These are phyloP conservation scores for Picea abies DNA, from an alignment of 83 land plant genomes.

Conservation along the genomic window DNA sequence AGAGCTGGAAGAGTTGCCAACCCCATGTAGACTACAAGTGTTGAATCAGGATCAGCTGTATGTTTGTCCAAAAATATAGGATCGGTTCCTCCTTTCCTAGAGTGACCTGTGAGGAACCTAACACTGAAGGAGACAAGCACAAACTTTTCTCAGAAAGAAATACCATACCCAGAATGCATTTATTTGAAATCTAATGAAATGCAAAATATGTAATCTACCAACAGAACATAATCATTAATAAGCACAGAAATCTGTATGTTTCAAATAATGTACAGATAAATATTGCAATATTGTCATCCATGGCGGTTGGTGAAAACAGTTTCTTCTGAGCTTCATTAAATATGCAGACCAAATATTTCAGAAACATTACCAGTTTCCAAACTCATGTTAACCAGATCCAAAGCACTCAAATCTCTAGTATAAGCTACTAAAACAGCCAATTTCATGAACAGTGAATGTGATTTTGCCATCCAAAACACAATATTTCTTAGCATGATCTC, in stretches of 20 bases:
- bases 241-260: neutral
- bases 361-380: neutral
- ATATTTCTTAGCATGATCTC: neutral
- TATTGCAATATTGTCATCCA: neutral
- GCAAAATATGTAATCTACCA: neutral
- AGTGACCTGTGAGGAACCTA: constrained; percentile 95
- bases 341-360: neutral
- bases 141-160: constrained; percentile 1
- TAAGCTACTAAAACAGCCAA: neutral
- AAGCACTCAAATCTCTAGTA: neutral
- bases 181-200: neutral
- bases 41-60: constrained; percentile 97
- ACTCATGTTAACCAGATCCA: neutral
- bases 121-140: constrained; percentile 56
- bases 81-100: constrained; percentile 95
- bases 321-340: neutral
- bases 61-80: constrained; percentile 88
- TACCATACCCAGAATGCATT: neutral
- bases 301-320: neutral
- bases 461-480: constrained; percentile 1
- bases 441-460: neutral
- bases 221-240: neutral
- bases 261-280: neutral
- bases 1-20: constrained; percentile 87
- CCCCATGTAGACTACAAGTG: constrained; percentile 98